Percentiles rank a stretch among this genome's conserved stretches.
These are phyloP conservation scores for Paraphoma sp. DNA, from an alignment of 2,329 filamentous ascomycete genomes.

Conservation along the genomic window DNA sequence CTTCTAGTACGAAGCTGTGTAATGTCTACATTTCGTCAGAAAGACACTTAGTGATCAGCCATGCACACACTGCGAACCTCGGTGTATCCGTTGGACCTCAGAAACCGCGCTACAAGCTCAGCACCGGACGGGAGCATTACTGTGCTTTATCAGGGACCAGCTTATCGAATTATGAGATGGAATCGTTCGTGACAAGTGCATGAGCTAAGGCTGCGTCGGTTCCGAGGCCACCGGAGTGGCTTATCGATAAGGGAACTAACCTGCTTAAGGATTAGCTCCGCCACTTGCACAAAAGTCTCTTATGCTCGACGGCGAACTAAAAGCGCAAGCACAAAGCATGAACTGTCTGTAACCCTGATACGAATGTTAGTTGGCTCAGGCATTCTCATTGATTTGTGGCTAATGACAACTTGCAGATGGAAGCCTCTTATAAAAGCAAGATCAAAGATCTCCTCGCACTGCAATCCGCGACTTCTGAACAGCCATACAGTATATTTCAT, in stretches of 20 bases:
- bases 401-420: background rate
- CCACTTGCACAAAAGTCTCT: too few relatives aligned
- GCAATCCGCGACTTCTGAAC: conserved; percentile 27
- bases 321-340: too few relatives aligned
- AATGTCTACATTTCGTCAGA: conserved; percentile 55
- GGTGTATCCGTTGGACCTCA: conserved; percentile 49
- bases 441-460: conserved; percentile 28
- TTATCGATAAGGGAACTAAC: conserved; percentile 6
- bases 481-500: conserved; percentile 48
- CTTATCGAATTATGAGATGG: background rate
- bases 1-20: conserved; percentile 64
- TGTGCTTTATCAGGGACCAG: background rate
- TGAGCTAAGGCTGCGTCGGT: background rate
- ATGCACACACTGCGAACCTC: conserved; percentile 40
- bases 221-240: background rate
- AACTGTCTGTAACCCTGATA: too few relatives aligned
- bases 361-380: too few relatives aligned
- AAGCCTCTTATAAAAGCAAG: conserved; percentile 2
- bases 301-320: too few relatives aligned
- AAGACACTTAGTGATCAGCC: background rate
- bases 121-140: conserved; percentile 47
- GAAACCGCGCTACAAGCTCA: conserved; percentile 51
- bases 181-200: background rate
- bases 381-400: too few relatives aligned
- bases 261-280: too few relatives aligned